Conservation (phyloP, 2,329 filamentous ascomycete genomes). For the Aureobasidium namibiae region DNA sequence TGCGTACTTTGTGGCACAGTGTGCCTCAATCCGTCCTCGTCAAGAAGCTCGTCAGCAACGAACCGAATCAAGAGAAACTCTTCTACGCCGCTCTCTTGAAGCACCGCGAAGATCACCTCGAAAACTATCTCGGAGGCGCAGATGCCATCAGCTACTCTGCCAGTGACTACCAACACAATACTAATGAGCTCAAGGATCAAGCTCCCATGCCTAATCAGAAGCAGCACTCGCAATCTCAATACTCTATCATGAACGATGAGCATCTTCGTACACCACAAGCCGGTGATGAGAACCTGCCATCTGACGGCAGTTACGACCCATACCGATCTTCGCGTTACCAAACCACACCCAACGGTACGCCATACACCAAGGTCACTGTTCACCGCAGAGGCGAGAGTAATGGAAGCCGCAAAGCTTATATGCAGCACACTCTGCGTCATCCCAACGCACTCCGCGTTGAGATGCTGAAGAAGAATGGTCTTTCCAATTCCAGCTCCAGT, state of each 20-base stretch:
- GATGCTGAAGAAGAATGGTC: constrained; percentile 25
- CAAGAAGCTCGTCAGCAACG: constrained; percentile 50
- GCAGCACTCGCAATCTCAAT: constrained; percentile 44
- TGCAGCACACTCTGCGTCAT: constrained; percentile 31
- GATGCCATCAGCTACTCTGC: constrained; percentile 64
- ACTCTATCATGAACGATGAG: constrained; percentile 49
- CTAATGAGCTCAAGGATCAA: constrained; percentile 24
- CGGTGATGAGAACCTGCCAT: constrained; percentile 41
- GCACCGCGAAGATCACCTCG: constrained; percentile 75
- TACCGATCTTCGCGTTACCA: constrained; percentile 61
- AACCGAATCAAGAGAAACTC: constrained; percentile 78
- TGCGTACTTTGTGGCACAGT: constrained; percentile 87
- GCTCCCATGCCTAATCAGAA: constrained; percentile 27
- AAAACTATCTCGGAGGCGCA: constrained; percentile 71
- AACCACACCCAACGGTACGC: constrained; percentile 24
- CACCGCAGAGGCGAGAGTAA: constrained; percentile 42
- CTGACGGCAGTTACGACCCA: constrained; percentile 68
- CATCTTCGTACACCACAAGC: constrained; percentile 40
- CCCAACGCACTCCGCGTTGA: constrained; percentile 35
- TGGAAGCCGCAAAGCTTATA: constrained; percentile 29
- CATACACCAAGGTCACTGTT: constrained; percentile 58
- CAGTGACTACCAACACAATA: constrained; percentile 82
- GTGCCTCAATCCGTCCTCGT: constrained; percentile 65
- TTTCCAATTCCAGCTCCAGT: constrained; percentile 27
- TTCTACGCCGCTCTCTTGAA: constrained; percentile 81